A percentile compares a stretch with the other conserved stretches of the same genome.
phyloP scores from a whole-genome alignment of 306 rosid species.

The Comarum palustre region DNA sequence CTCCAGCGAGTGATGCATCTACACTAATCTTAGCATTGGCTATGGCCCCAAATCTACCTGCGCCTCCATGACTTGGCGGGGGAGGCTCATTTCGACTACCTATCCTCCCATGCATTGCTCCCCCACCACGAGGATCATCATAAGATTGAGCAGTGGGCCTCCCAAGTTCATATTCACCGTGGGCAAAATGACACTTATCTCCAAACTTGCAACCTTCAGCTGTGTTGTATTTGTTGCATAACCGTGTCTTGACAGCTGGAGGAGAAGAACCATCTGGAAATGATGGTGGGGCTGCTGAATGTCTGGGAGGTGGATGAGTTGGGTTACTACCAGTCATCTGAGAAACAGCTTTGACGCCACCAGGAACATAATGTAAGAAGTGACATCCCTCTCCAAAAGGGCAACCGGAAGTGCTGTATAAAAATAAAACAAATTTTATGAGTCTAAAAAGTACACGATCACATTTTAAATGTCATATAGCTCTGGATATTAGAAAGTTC shows the following conservation, averaged over 20 bases:
- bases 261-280: slow-evolving; percentile 74
- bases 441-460: neutral
- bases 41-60: slow-evolving; percentile 68
- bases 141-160: slow-evolving; percentile 58
- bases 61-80: slow-evolving; percentile 45
- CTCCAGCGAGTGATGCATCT: slow-evolving; percentile 76
- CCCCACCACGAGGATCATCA: slow-evolving; percentile 54
- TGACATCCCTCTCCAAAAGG: slow-evolving; percentile 93
- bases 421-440: slow-evolving; percentile 4
- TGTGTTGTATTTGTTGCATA: slow-evolving; percentile 74
- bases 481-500: neutral
- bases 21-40: slow-evolving; percentile 82
- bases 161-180: slow-evolving; percentile 83
- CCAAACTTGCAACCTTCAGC: slow-evolving; percentile 89
- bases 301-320: slow-evolving; percentile 48
- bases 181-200: slow-evolving; percentile 75
- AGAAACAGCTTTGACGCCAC: slow-evolving; percentile 70
- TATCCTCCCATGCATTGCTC: slow-evolving; percentile 47
- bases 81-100: slow-evolving; percentile 53
- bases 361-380: slow-evolving; percentile 80
- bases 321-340: slow-evolving; percentile 62
- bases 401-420: slow-evolving; percentile 87
- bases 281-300: slow-evolving; percentile 50
- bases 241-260: slow-evolving; percentile 67
- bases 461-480: neutral